Evolutionary conservation across 139 green algal species (phyloP), one percentile per base, ranked within the genome.

Genomic region (Astrephomene gubernaculifera): DNA sequence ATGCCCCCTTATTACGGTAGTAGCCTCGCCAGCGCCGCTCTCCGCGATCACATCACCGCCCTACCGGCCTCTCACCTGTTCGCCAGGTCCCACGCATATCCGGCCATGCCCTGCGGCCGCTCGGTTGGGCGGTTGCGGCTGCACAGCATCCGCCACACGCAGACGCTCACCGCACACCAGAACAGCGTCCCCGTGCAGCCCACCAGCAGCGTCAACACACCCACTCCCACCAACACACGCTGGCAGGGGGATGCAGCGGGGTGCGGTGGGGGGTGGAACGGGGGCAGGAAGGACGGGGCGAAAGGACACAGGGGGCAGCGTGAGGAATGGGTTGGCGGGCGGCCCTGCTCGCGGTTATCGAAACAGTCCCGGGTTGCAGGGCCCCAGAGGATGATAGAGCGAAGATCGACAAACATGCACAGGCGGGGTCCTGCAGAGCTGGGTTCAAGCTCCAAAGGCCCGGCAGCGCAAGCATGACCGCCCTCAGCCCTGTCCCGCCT

Each of bases 101-200:
- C 76, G 38, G 24, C 44, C 29, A 72, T 39, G 35, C 76, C 76
- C 29, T 24, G 6, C 29, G 76, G 76, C 27, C 76, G 39, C 39
- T 21, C 2, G 35, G 38, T 61, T 27, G 76, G 76, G 14, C 31
- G 44, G 41, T 36, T 19, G 5, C 39, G 39, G 36, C 57, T 54
- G 60, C 61, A 83, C 60, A 83, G 76, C 76, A 83, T 61, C 54
- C 76, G 45, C 76, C 76, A 83, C 29, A 60, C 76, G 29, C 33
- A 45, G 41, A 63, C 45, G 29, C 4, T 1, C 29, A 60, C 60
- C 38, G 39, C 60, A 7, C 39, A 6, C 76, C 76, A 83, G 5
- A 61, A 43, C 31, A 72, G 43, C 39, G 52, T 71, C 60, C 76
- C 76, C 41, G 72, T 31, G 39, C 41, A 45, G 60, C 76, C 76